Evolutionary conservation across 805 yeast genomes (phyloP).

Genomic region (Candida manassasensis): DNA sequence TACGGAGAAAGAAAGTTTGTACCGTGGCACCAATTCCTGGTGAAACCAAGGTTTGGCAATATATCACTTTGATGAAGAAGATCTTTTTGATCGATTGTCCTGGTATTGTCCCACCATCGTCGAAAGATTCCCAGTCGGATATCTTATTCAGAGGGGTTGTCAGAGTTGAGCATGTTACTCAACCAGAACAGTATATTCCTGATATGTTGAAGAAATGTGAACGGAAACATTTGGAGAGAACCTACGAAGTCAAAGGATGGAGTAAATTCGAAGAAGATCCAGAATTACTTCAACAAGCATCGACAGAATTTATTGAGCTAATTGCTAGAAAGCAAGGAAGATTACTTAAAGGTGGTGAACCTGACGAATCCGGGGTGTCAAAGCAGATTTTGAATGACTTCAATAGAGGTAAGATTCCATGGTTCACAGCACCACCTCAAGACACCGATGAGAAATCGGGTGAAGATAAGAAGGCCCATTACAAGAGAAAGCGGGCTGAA

Average conservation of each 20-base stretch:
- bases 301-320: slow-evolving; percentile 75
- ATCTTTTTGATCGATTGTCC: slow-evolving; percentile 97
- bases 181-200: slow-evolving; percentile 94
- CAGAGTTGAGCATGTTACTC: slow-evolving; percentile 93
- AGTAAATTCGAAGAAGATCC: slow-evolving; percentile 37
- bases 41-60: slow-evolving; percentile 98
- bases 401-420: slow-evolving; percentile 95
- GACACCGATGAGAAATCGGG: slow-evolving; percentile 56
- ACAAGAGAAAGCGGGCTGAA: slow-evolving; percentile 51
- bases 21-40: slow-evolving; percentile 98
- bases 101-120: slow-evolving; percentile 95
- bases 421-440: slow-evolving; percentile 94
- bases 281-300: slow-evolving; percentile 44
- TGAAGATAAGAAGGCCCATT: slow-evolving; percentile 50
- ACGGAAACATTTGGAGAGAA: slow-evolving; percentile 85
- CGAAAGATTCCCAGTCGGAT: slow-evolving; percentile 86
- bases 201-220: slow-evolving; percentile 82
- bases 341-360: slow-evolving; percentile 94
- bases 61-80: slow-evolving; percentile 93
- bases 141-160: slow-evolving; percentile 95
- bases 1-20: slow-evolving; percentile 93
- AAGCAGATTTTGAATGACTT: slow-evolving; percentile 89
- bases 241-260: slow-evolving; percentile 95
- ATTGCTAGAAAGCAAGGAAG: slow-evolving; percentile 92
- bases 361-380: slow-evolving; percentile 91